Conservation (phyloP, 345 rosid genomes). For the Limnanthes douglasii region DNA sequence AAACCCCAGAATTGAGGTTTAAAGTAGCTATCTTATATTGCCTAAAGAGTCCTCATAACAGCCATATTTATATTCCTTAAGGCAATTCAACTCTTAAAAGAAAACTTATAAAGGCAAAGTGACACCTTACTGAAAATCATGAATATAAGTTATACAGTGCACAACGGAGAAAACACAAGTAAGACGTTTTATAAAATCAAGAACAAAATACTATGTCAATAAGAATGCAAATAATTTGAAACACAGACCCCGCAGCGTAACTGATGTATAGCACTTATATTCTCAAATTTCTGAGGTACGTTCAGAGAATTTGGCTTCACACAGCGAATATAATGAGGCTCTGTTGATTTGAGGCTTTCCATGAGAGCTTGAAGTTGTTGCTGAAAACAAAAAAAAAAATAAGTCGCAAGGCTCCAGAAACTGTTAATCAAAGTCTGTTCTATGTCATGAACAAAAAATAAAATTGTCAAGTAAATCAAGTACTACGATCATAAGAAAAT, state of each 20-base stretch:
- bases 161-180: too few relatives aligned
- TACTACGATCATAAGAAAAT: not conserved
- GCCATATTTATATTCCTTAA: too few relatives aligned
- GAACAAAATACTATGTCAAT: too few relatives aligned
- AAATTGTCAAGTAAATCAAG: not conserved
- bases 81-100: too few relatives aligned
- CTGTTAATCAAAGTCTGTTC: too few relatives aligned
- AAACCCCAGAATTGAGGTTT: too few relatives aligned
- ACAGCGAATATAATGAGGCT: constrained; percentile 97
- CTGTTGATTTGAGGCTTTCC: constrained; percentile 89
- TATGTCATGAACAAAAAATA: not conserved
- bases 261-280: constrained; percentile 71
- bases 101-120: constrained; percentile 3
- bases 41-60: too few relatives aligned
- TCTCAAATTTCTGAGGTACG: constrained; percentile 84
- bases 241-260: constrained; percentile 92
- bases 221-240: constrained; percentile 5
- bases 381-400: constrained; percentile 17
- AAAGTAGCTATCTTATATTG: too few relatives aligned
- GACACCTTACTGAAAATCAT: constrained; percentile 6
- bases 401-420: not conserved
- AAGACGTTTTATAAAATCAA: too few relatives aligned
- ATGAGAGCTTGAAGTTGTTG: constrained; percentile 99
- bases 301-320: constrained; percentile 94
- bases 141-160: too few relatives aligned